Conservation (phyloP, 148 eudicot genomes). For the Amaranthus cruentus region DNA sequence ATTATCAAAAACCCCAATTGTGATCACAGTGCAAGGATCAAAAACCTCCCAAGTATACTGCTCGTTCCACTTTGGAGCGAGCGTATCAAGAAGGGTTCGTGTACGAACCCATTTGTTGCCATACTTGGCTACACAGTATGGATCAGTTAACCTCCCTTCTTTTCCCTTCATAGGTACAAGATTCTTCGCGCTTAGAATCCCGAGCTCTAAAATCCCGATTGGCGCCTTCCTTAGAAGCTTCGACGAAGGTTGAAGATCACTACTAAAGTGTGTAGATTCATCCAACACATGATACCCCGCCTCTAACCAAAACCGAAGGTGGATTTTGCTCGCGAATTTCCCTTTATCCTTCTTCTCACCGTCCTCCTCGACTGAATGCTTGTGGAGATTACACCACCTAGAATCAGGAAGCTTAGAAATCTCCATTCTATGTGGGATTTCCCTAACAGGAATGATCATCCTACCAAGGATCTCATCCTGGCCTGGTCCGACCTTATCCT, state of each 20-base stretch:
- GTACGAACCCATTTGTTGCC: slow-evolving; percentile 96
- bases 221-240: slow-evolving; percentile 61
- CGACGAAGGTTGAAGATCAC: slow-evolving; percentile 88
- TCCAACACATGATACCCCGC: slow-evolving; percentile 91
- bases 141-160: slow-evolving; percentile 67
- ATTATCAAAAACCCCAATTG: slow-evolving; percentile 88
- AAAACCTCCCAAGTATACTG: slow-evolving; percentile 95
- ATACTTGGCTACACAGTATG: slow-evolving; percentile 92
- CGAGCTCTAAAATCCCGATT: slow-evolving; percentile 80
- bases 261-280: slow-evolving; percentile 85
- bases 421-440: slow-evolving; percentile 64
- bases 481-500: slow-evolving; percentile 59
- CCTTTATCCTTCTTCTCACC: slow-evolving; percentile 55
- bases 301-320: slow-evolving; percentile 60
- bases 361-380: slow-evolving; percentile 51
- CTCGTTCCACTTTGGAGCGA: slow-evolving; percentile 80
- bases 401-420: slow-evolving; percentile 53
- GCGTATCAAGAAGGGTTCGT: slow-evolving; percentile 69
- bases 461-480: slow-evolving; percentile 70
- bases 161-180: slow-evolving; percentile 75
- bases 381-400: slow-evolving; percentile 61
- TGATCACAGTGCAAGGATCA: slow-evolving; percentile 87
- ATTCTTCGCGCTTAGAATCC: slow-evolving; percentile 73
- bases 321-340: slow-evolving; percentile 77
- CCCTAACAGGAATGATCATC: slow-evolving; percentile 53